A percentile compares a stretch with the other conserved stretches of the same genome.
Evolutionary conservation across 768 basidiomycete species (phyloP).

Genomic region (Macrocybe gigantea): DNA sequence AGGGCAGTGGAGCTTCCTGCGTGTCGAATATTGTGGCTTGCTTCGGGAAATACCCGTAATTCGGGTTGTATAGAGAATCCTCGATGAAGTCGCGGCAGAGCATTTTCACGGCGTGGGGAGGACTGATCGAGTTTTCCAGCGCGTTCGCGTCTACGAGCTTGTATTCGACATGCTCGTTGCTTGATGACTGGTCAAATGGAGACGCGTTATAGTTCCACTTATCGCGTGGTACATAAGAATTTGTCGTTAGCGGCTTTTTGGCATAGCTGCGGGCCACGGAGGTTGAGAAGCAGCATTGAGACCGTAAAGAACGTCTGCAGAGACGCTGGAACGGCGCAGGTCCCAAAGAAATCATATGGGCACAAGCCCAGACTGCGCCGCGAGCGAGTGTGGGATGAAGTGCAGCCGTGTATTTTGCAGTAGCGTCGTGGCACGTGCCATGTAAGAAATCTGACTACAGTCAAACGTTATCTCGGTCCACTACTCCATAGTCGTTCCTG

Average conservation of each 20-base stretch:
- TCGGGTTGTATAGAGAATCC: conserved; percentile 92
- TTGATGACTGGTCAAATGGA: conserved; percentile 48
- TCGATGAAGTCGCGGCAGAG: conserved; percentile 95
- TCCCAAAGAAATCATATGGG: conserved; percentile 28
- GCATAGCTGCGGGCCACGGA: conserved; percentile 5
- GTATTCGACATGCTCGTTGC: conserved; percentile 35
- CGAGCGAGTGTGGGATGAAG: background rate
- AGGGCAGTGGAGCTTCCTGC: conserved; percentile 58
- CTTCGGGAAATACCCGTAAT: conserved; percentile 96
- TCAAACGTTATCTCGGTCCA: no score
- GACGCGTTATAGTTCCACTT: conserved; percentile 78
- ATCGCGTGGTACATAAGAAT: conserved; percentile 31
- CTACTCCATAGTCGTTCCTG: background rate
- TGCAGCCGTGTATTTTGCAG: no score
- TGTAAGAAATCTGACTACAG: no score
- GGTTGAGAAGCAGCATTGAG: conserved; percentile 18
- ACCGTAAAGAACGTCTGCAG: conserved; percentile 14
- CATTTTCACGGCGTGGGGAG: conserved; percentile 86
- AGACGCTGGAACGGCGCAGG: conserved; percentile 25
- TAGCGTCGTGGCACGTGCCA: no score
- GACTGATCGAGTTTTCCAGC: conserved; percentile 46
- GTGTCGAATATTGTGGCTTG: conserved; percentile 86
- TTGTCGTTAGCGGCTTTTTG: conserved; percentile 10
- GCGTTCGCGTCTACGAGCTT: conserved; percentile 64
- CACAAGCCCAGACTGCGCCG: no score